A percentile compares a stretch with the other conserved stretches of the same genome.
These are phyloP conservation scores for Solanum sitiens DNA, from an alignment of 257 asterid species.

Conservation along the genomic window DNA sequence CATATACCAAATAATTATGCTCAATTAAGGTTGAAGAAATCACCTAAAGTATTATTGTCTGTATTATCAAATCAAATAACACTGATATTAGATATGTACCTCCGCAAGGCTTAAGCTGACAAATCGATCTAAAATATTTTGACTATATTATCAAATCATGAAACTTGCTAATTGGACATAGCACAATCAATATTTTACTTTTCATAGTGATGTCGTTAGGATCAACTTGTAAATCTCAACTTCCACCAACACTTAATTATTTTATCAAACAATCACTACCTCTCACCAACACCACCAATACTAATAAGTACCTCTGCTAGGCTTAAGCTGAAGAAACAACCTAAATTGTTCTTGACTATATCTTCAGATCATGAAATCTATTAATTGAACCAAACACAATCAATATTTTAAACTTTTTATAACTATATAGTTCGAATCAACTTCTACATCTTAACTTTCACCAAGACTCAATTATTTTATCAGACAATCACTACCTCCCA, in stretches of 20 bases:
- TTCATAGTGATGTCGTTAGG: background rate
- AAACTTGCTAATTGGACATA: background rate
- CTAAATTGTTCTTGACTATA: background rate
- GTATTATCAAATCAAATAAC: background rate
- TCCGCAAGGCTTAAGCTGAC: background rate
- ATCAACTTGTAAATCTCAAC: background rate
- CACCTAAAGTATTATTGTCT: background rate
- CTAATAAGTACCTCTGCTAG: background rate
- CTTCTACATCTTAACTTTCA: background rate
- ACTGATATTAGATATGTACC: background rate
- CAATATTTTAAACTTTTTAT: background rate
- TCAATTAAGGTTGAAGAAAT: background rate
- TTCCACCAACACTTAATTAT: background rate
- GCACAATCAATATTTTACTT: background rate
- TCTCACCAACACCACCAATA: background rate
- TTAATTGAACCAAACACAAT: background rate
- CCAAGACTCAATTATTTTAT: background rate
- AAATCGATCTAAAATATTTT: background rate
- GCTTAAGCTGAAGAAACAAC: background rate
- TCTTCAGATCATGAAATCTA: background rate
- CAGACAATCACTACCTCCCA: background rate
- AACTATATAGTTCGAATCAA: background rate
- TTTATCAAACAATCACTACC: background rate
- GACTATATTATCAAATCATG: background rate
- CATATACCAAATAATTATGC: background rate